phyloP scores from a whole-genome alignment of 108 stramenopile genomes.

The Cyclostephanos tholiformis region DNA sequence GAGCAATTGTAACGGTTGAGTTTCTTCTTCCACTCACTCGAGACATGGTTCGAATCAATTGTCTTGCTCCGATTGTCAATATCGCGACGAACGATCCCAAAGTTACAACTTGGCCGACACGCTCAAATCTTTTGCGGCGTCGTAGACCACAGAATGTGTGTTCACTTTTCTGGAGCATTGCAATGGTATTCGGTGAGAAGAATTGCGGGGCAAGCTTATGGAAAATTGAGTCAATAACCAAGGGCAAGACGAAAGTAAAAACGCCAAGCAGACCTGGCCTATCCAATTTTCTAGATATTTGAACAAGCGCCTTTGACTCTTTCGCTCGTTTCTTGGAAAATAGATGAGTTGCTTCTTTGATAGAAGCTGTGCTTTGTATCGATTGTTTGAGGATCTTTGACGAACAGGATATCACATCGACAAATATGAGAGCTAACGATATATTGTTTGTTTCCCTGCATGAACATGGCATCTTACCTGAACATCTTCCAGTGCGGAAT shows the following conservation, averaged over 20 bases:
- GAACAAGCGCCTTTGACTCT: constrained; percentile 82
- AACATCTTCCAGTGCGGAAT: constrained; percentile 91
- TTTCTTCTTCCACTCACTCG: constrained; percentile 40
- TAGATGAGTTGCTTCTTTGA: constrained; percentile 52
- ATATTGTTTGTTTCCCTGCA: constrained; percentile 1
- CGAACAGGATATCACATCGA: neutral
- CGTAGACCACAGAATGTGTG: constrained; percentile 57
- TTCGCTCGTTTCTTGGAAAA: constrained; percentile 72
- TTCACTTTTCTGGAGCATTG: constrained; percentile 81
- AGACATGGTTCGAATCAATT: constrained; percentile 32
- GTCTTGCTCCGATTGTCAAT: constrained; percentile 8
- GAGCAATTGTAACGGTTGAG: constrained; percentile 33
- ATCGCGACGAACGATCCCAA: constrained; percentile 22
- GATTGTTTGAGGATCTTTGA: constrained; percentile 42
- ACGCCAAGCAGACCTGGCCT: constrained; percentile 81
- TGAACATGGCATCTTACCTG: constrained; percentile 14
- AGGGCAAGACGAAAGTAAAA: constrained; percentile 80
- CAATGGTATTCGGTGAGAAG: constrained; percentile 83
- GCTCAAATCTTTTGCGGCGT: constrained; percentile 63
- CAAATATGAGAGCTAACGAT: neutral
- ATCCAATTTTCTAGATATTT: constrained; percentile 80
- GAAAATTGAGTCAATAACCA: constrained; percentile 88
- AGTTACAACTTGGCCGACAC: constrained; percentile 55
- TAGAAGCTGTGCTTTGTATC: constrained; percentile 38
- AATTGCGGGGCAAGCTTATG: constrained; percentile 66